A percentile compares a stretch with the other conserved stretches of the same genome.
Conservation (phyloP, 306 rosid genomes). For the Leucaena leucocephala region DNA sequence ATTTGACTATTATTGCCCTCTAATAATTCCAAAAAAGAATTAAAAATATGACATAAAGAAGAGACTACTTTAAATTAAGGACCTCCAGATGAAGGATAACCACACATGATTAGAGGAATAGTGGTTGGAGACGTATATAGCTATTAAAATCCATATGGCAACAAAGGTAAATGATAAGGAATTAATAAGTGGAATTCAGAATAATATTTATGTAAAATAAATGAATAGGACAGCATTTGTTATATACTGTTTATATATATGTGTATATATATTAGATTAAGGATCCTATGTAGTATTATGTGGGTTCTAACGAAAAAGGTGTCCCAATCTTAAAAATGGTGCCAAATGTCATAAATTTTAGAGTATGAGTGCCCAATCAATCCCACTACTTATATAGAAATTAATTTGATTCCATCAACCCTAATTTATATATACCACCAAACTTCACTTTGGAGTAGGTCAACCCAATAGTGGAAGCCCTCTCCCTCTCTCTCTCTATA, state of each 20-base stretch:
- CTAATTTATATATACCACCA: neutral
- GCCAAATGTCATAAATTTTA: slow-evolving; percentile 37
- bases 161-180: neutral
- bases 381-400: neutral
- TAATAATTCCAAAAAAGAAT: neutral
- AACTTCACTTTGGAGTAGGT: slow-evolving; percentile 34
- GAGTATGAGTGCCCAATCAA: slow-evolving; percentile 17
- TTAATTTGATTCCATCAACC: slow-evolving; percentile 17
- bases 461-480: slow-evolving; percentile 18
- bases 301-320: slow-evolving; percentile 25
- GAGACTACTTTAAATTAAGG: neutral
- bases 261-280: slow-evolving; percentile 29
- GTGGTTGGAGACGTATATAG: neutral
- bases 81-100: neutral
- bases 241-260: neutral
- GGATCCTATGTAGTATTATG: slow-evolving; percentile 4
- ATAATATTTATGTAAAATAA: neutral
- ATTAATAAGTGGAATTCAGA: neutral
- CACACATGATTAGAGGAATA: neutral
- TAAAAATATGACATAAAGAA: neutral
- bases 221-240: neutral
- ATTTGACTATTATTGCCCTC: neutral
- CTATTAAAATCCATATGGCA: neutral
- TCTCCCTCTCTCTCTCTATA: neutral
- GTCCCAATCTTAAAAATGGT: slow-evolving; percentile 24